Percentiles rank a stretch among this genome's conserved stretches.
phyloP scores from a whole-genome alignment of 805 yeast species.

The Candida boidinii region DNA sequence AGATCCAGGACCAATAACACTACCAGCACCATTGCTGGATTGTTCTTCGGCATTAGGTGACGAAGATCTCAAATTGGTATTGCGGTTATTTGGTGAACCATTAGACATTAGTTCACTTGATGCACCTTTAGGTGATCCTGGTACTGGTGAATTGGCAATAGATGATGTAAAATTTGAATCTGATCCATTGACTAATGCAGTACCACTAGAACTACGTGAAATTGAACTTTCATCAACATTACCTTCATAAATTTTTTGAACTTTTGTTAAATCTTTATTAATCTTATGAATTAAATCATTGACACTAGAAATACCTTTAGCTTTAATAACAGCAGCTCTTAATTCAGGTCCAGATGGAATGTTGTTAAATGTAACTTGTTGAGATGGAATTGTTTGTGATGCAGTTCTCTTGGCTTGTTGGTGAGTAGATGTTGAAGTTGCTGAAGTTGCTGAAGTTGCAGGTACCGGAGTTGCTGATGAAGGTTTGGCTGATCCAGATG shows the following conservation, averaged over 20 bases:
- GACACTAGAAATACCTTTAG: constrained; percentile 67
- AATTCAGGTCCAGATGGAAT: constrained; percentile 49
- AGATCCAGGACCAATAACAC: too few relatives aligned
- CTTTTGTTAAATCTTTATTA: constrained; percentile 33
- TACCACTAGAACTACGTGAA: not conserved
- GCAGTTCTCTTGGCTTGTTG: not conserved
- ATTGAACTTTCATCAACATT: not conserved
- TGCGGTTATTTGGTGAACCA: not conserved
- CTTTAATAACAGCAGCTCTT: constrained; percentile 57
- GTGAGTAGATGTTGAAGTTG: not conserved
- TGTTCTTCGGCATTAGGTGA: too few relatives aligned
- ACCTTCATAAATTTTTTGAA: constrained; percentile 16
- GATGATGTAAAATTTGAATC: not conserved
- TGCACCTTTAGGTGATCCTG: not conserved
- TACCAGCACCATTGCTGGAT: too few relatives aligned
- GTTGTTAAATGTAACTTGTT: not conserved
- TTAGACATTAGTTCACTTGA: not conserved
- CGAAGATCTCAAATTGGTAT: constrained; percentile 4
- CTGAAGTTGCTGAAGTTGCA: not conserved
- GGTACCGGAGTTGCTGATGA: constrained; percentile 1
- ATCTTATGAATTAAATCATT: constrained; percentile 60
- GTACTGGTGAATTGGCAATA: not conserved
- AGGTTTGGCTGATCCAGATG: constrained; percentile 2
- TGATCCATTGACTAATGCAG: not conserved
- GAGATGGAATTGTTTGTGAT: not conserved